These are phyloP conservation scores for Globisporangium solare DNA, from an alignment of 352 stramenopile species.

Conservation along the genomic window DNA sequence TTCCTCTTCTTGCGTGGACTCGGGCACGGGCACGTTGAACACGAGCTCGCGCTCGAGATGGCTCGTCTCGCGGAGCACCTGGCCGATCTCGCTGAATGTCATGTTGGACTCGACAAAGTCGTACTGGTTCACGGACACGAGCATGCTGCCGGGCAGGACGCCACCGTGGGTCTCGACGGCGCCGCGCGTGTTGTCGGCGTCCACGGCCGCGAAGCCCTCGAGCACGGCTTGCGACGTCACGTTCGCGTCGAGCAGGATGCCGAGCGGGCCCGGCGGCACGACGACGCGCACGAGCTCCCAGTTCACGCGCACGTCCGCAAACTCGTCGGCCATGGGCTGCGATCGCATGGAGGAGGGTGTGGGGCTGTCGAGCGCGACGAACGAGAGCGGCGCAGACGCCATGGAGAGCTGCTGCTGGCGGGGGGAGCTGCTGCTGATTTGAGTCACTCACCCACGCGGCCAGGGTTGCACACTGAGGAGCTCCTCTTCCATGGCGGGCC, in stretches of 20 bases:
- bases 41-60: conserved; percentile 41
- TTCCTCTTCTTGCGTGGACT: background rate
- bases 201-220: conserved; percentile 55
- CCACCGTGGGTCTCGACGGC: conserved; percentile 39
- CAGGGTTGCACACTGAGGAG: no score
- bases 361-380: conserved; percentile 7
- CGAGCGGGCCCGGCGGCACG: conserved; percentile 54
- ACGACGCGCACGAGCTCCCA: conserved; percentile 34
- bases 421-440: no score
- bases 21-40: conserved; percentile 34
- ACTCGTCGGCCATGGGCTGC: conserved; percentile 6
- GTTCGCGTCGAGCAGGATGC: conserved; percentile 60
- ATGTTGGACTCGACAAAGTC: conserved; percentile 42
- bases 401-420: background rate
- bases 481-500: no score
- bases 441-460: background rate
- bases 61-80: conserved; percentile 49
- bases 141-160: conserved; percentile 34
- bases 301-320: conserved; percentile 3
- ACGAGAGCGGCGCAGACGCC: conserved; percentile 1
- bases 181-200: conserved; percentile 30
- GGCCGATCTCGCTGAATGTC: conserved; percentile 49
- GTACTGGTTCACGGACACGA: conserved; percentile 61
- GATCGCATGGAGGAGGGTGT: conserved; percentile 1
- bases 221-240: conserved; percentile 37